These are phyloP conservation scores for Cystobasidiaceae sp. DNA, from an alignment of 1,284 basidiomycete genomes.

Conservation along the genomic window DNA sequence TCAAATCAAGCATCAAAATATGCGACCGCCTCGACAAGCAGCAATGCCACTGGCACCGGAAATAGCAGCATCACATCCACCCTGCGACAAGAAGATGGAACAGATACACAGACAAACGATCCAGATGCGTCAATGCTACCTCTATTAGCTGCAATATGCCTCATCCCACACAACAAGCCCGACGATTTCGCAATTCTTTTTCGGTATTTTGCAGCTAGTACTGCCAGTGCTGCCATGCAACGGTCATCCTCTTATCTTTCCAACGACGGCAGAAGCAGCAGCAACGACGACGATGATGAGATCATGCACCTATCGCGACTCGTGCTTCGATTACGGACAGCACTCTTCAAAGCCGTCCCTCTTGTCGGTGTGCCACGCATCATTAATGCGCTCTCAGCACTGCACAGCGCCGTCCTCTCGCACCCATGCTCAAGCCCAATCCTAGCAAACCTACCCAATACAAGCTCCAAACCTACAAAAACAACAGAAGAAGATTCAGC, in stretches of 20 bases:
- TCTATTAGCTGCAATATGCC: slow-evolving; percentile 17
- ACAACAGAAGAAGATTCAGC: slow-evolving; percentile 28
- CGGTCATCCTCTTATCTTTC: background rate
- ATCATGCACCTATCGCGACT: slow-evolving; percentile 2
- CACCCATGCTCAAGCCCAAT: slow-evolving; percentile 2
- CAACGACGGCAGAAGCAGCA: no score
- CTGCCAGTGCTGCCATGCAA: background rate
- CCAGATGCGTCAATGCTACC: slow-evolving; percentile 19
- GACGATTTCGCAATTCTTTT: slow-evolving; percentile 23
- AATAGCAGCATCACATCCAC: background rate
- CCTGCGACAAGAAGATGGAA: background rate
- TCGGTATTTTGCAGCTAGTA: slow-evolving; percentile 15
- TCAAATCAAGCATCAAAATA: background rate
- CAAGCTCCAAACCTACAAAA: slow-evolving; percentile 23
- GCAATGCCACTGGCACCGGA: background rate
- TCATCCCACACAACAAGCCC: slow-evolving; percentile 19
- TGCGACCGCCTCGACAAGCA: background rate
- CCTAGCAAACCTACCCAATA: slow-evolving; percentile 3
- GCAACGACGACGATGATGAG: no score
- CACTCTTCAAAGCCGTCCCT: slow-evolving; percentile 29
- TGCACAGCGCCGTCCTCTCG: slow-evolving; percentile 3
- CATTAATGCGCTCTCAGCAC: slow-evolving; percentile 20
- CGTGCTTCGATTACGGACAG: slow-evolving; percentile 19
- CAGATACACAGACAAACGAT: background rate
- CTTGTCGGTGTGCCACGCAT: slow-evolving; percentile 26